phyloP scores from a whole-genome alignment of 164 flowering plant species.

The Chimonanthus praecox region DNA sequence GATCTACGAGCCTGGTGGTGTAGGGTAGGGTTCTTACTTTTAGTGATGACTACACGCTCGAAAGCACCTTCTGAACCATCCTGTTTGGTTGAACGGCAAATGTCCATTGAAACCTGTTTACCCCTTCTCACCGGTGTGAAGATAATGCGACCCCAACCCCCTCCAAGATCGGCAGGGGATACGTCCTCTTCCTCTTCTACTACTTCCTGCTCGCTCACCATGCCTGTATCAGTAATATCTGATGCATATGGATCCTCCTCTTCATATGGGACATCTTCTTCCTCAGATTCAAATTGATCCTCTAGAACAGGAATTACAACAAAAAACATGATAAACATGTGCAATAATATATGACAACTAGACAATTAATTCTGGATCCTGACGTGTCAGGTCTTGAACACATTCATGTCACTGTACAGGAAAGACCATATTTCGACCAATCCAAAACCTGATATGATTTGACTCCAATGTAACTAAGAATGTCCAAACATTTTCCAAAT shows the following conservation, averaged over 20 bases:
- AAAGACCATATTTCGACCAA: background rate
- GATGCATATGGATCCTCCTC: constrained; percentile 21
- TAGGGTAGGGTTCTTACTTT: constrained; percentile 61
- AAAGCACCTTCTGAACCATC: constrained; percentile 80
- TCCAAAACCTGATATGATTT: background rate
- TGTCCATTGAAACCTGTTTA: constrained; percentile 58
- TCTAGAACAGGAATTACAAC: constrained; percentile 14
- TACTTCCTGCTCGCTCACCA: constrained; percentile 9
- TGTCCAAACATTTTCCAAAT: background rate
- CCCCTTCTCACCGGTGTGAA: constrained; percentile 58
- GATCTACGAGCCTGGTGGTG: constrained; percentile 76
- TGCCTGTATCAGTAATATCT: constrained; percentile 19
- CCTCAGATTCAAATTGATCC: constrained; percentile 22
- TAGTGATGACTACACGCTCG: constrained; percentile 61
- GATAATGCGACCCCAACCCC: constrained; percentile 77
- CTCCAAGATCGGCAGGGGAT: constrained; percentile 48
- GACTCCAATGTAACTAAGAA: background rate
- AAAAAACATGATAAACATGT: background rate
- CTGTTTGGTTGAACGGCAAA: constrained; percentile 56
- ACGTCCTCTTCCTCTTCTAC: constrained; percentile 17
- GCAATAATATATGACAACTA: background rate
- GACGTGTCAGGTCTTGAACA: too few relatives aligned
- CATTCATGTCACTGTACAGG: background rate
- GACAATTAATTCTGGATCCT: background rate
- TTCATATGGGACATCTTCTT: constrained; percentile 15